Evolutionary conservation across 345 rosid species (phyloP), one percentile per base, ranked within the genome.

Genomic region (Salix udensis): DNA sequence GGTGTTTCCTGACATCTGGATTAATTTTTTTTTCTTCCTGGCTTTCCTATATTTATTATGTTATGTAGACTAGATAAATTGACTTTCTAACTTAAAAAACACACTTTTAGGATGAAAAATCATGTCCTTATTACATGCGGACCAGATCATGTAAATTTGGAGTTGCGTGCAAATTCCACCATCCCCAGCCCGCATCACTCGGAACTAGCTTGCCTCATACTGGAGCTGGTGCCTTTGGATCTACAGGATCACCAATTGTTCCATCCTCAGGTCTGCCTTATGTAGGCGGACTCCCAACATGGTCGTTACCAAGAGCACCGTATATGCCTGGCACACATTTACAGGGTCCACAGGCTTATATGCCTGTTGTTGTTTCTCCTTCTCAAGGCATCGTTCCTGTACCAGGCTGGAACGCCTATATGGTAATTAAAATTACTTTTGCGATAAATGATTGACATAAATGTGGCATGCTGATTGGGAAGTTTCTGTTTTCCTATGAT

Each of bases 151-250:
- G 97, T 82, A 88, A 88, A 80, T 92, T 89, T 69, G 93, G 93
- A 75, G 89, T 84, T 68, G 89, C 97, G 9, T 92, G 97, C 88
- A 92, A 89, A 84, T 92, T 92, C 82, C 89, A 92, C 80, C 97
- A 92, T 80, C 97, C 97, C 61, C 93, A 88, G 78, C 95, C 93
- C 77, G 85, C 88, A 68, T 53, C 88, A 58, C 21, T 66, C 16
- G 88, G 85, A 74, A 34, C 80, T 44, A 70, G 84, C 71, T 72
- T 76, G 12, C 72, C 88, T 73, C 75, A 81, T 31, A 77, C 79
- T 76, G 89, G 85, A 78, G 72, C 82, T 71, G 69, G 85, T 79
- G 55, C 88, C 39, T 82, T 78, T 65, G 88, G 81, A 79, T 60
- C 88, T 30, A 28, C 72, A 21, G 84, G 87, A 37, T 81, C 93